These are phyloP conservation scores for Apostasia ramifera DNA, from an alignment of 106 monocot species.

Conservation along the genomic window DNA sequence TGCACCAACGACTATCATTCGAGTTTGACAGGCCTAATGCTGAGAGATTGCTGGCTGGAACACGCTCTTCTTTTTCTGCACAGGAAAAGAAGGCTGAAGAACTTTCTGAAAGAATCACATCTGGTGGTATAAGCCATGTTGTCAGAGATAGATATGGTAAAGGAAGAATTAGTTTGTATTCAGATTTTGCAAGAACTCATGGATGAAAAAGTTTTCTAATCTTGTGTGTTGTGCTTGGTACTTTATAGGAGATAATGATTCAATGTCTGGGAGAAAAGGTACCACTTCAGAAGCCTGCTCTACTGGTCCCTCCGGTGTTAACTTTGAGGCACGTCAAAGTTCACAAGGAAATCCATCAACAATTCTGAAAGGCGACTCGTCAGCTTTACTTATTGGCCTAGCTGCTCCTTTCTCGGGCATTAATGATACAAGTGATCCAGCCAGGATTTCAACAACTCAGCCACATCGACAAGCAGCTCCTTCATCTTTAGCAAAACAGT, in stretches of 20 bases:
- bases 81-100: conserved; percentile 59
- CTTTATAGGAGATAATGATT: conserved; percentile 21
- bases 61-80: conserved; percentile 27
- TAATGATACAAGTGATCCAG: conserved; percentile 24
- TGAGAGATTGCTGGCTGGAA: conserved; percentile 48
- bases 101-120: conserved; percentile 27
- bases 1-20: conserved; percentile 80
- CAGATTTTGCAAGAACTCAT: conserved; percentile 14
- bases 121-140: conserved; percentile 29
- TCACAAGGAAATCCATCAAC: conserved; percentile 19
- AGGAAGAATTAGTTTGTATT: conserved; percentile 31
- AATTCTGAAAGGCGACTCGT: conserved; percentile 21
- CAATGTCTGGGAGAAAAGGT: conserved; percentile 31
- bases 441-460: conserved; percentile 26
- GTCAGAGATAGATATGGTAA: conserved; percentile 45
- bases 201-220: background rate
- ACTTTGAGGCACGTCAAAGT: conserved; percentile 31
- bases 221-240: background rate
- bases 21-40: conserved; percentile 76
- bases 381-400: conserved; percentile 34
- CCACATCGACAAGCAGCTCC: conserved; percentile 26
- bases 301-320: conserved; percentile 27
- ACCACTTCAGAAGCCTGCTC: conserved; percentile 29
- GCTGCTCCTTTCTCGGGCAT: conserved; percentile 16
- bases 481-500: conserved; percentile 21